Evolutionary conservation across 1,284 basidiomycete species (phyloP), one percentile per base, ranked within the genome.

Genomic region (Quambalaria eucalypti): DNA sequence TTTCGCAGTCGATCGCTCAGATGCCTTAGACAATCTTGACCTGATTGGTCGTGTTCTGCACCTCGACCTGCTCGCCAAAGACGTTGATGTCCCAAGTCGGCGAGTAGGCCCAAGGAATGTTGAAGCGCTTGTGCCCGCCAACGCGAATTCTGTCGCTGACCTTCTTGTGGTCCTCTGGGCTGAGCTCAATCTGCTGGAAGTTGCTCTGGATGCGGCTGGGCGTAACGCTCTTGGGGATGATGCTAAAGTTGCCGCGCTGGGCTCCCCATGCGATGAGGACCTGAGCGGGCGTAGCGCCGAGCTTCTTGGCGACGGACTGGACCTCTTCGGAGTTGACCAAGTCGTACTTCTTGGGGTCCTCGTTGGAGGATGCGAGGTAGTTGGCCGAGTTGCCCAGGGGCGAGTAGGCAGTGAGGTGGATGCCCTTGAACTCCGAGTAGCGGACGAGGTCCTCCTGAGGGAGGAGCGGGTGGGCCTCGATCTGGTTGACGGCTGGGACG

Each of bases 401-500:
- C 8, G 70, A 73, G 71, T 78, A 78, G 23, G 76, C 77, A 33
- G 77, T 77, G 48, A 78, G 62, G 31, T 55, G 53, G 28, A 55
- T 51, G 29, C 47, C 66, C 52, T 73, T 64, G 48, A 57, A 16
- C 51, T 65, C 58, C 48, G 56, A 57, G 61, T 65, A 71, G 21
- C 57, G 57, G 42, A 65, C 65, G 12, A 74, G 60, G 31, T 71
- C 72, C 53, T 73, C 65, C 57, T 74, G 72, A 10, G 67, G 71
- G 12, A 74, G 66, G 3, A 73, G 60, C 6, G 89, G 88, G 79
- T 92, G 90, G 30, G 83, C 83, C 77, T 91, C 88, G 62, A 91
- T 80, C 79, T 92, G 89, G 79, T 90, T 90, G 48, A 80, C 84
- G 39, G 81, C 85, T 21, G 89, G 89, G 52, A 83, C 81, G 52